Evolutionary conservation across 306 rosid species (phyloP), one percentile per base, ranked within the genome.

Genomic region (Urtica urens): DNA sequence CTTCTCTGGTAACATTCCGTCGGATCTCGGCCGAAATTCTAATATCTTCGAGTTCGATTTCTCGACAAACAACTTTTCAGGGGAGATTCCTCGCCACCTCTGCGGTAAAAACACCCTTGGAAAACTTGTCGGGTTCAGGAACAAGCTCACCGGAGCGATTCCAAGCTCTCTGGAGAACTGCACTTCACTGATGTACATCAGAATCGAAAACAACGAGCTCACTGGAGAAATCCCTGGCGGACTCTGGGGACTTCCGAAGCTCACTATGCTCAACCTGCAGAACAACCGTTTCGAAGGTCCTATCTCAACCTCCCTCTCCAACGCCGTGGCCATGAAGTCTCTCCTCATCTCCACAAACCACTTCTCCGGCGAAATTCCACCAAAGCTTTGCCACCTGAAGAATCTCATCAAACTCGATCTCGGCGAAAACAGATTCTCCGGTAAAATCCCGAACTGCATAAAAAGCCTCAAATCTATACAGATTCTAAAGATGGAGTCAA

Each of bases 41-140:
- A 40, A 46, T 2, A 38, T 90, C 49, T 8, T 2, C 3, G 74
- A 67, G 1, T 34, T 90, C 15, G 96, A 90, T 50, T 79, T 85
- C 57, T 90, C 96, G 4, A 75, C 87, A 0, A 90, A 85, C 53
- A 46, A 65, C 33, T 77, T 90, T 31, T 26, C 12, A 2, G 94
- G 87, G 4, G 75, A 64, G 48, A 60, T 85, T 17, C 95, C 99
- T 0, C 46, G 61, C 29, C 62, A 45, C 44, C 79, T 90, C 45
- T 90, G 99, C 24, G 12, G 45, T 27, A 21, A 66, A 22, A 85
- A 77, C 6, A 65, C 55, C 24, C 86, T 85, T 21, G 26, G 14
- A 39, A 49, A 11, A n/a, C 28, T 90, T 0, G 1, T 90, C 19
- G 34, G 73, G 8, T 81, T 90, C 46, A 25, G 7, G 3, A 90